Evolutionary conservation across 805 yeast genomes (phyloP), one percentile per base, ranked within the genome.

Genomic region (Lachancea sp.): DNA sequence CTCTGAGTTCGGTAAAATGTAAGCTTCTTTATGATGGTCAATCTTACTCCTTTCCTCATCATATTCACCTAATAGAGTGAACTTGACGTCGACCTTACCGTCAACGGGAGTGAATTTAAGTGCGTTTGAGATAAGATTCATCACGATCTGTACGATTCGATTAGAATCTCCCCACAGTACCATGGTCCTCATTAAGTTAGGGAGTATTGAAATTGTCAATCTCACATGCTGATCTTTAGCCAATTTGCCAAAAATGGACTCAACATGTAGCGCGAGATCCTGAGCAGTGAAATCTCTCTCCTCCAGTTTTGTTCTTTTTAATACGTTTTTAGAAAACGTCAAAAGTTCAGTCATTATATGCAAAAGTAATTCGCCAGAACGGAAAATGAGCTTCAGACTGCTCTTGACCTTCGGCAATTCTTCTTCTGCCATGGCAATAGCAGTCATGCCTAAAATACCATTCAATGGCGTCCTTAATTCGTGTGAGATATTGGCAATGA

Each of bases 401-500:
- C 80, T 80, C 52, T 83, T 82, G 11, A 88, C 78, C 48, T 79
- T 77, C 11, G 68, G 61, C 4, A 71, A 70, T 49, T 85, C 90
- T 21, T 69, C 70, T 58, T 92, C 97, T 16, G 84, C 92, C 84
- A 88, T 78, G 5, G 96, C 89, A 42, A 90, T 83, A 2, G 95
- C 83, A 0, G 97, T 85, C 89, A 90, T 85, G 47, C 97, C 97
- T 40, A 92, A 67, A 30, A 92, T 92, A 58, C 98, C 98, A 60
- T 92, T 92, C 46, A 92, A 68, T 1, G 98, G 98, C 0, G 97
- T 92, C 51, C 97, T 75, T 55, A 92, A 70, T 65, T 92, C 98
- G 60, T 87, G 96, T 0, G 96, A 85, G 13, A 87, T 88, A 50
- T 89, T 85, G 2, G 96, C 96, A 53, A 87, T 81, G 58, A 87